These are phyloP conservation scores for Sordaria brevicollis DNA, from an alignment of 495 filamentous ascomycete genomes.

Conservation along the genomic window DNA sequence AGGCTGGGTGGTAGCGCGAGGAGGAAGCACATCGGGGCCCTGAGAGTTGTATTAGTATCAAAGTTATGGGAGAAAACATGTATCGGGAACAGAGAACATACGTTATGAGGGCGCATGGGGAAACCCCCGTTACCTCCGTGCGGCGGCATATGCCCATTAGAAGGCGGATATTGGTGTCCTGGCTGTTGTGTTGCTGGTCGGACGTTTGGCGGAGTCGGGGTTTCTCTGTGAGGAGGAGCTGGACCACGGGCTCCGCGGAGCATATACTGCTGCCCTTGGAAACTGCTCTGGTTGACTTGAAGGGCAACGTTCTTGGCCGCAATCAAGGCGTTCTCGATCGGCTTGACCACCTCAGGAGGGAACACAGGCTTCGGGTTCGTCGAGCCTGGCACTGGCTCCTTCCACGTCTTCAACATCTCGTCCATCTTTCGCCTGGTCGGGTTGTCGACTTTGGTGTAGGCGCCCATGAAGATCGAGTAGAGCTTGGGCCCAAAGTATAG, in stretches of 20 bases:
- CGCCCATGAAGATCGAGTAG: constrained; percentile 90
- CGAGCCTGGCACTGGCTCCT: constrained; percentile 87
- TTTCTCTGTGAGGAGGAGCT: constrained; percentile 50
- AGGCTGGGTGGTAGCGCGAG: constrained; percentile 28
- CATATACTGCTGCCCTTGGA: constrained; percentile 52
- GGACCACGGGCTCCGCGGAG: constrained; percentile 46
- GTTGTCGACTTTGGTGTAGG: constrained; percentile 78
- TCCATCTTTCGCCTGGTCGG: constrained; percentile 81
- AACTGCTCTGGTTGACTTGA: constrained; percentile 57
- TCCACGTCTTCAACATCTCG: constrained; percentile 97
- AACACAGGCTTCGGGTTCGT: constrained; percentile 84
- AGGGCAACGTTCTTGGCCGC: constrained; percentile 71
- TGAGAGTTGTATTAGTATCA: constrained; percentile 11
- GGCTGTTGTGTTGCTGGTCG: constrained; percentile 17
- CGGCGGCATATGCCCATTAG: constrained; percentile 11
- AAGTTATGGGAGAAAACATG: neutral
- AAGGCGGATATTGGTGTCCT: constrained; percentile 14
- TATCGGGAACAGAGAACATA: constrained; percentile 6
- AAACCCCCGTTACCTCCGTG: constrained; percentile 11
- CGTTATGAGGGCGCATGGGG: constrained; percentile 14
- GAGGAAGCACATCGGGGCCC: constrained; percentile 12
- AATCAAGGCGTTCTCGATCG: constrained; percentile 88
- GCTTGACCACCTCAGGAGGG: constrained; percentile 66
- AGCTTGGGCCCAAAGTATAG: constrained; percentile 86
- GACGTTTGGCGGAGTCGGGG: constrained; percentile 55